A percentile compares a stretch with the other conserved stretches of the same genome.
Evolutionary conservation across 2,329 filamentous ascomycete genomes (phyloP).

Genomic region (Monosporascus sp.): DNA sequence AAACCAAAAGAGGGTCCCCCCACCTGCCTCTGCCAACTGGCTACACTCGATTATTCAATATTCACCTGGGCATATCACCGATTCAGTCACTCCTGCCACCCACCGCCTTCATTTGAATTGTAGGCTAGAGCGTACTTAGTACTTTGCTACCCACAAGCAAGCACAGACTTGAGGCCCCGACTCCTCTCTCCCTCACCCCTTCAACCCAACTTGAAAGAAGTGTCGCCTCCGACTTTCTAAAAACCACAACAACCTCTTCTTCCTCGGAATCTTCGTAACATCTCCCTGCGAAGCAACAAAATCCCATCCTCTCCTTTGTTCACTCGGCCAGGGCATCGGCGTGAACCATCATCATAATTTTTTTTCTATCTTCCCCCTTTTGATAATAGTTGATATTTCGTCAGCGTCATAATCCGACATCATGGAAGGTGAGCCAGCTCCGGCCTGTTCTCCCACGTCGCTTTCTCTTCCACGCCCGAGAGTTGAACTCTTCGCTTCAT

Average conservation of each 20-base stretch:
- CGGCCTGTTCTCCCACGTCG: conserved; percentile 16
- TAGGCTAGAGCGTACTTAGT: not conserved
- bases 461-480: conserved; percentile 9
- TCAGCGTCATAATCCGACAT: conserved; percentile 42
- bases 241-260: not conserved
- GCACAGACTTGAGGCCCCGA: not conserved
- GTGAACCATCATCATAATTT: not conserved
- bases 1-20: not conserved
- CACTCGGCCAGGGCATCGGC: not conserved
- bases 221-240: not conserved
- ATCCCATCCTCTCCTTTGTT: conserved; percentile 1
- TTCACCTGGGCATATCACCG: no score
- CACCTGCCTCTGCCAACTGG: not conserved
- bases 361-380: conserved; percentile 5
- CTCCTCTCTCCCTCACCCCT: not conserved
- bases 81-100: no score
- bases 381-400: conserved; percentile 24
- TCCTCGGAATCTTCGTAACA: not conserved
- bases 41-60: not conserved
- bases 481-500: conserved; percentile 3
- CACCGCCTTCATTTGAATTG: no score
- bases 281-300: not conserved
- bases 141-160: not conserved
- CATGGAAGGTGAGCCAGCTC: conserved; percentile 59
- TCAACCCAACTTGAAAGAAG: conserved; percentile 1